phyloP scores from a whole-genome alignment of 2,329 filamentous ascomycete species.

The Pseudohalonectria lignicola region DNA sequence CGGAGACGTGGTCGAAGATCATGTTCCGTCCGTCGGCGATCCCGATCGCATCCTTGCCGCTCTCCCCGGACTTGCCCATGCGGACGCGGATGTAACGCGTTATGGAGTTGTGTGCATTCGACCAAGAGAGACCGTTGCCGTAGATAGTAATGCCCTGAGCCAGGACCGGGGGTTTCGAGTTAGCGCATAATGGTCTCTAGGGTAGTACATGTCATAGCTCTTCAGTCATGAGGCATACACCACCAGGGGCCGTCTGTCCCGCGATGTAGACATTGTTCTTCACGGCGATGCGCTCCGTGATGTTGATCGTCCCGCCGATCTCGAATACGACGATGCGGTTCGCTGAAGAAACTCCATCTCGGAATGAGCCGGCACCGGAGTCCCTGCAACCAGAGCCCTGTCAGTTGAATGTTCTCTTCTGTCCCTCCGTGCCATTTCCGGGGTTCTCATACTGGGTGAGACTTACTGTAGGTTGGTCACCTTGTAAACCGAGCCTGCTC shows the following conservation, averaged over 20 bases:
- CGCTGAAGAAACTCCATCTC: constrained; percentile 34
- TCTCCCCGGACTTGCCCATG: constrained; percentile 37
- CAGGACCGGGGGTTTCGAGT: background rate
- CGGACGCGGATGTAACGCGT: constrained; percentile 44
- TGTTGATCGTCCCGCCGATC: constrained; percentile 37
- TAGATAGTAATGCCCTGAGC: constrained; percentile 34
- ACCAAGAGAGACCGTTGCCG: constrained; percentile 41
- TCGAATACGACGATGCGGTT: constrained; percentile 39
- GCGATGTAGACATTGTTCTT: constrained; percentile 35
- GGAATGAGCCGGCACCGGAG: constrained; percentile 34
- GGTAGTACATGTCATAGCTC: too few species aligned
- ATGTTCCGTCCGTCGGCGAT: constrained; percentile 41
- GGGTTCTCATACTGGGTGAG: background rate
- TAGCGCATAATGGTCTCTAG: constrained; percentile 1
- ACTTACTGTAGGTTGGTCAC: background rate
- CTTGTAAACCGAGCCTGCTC: constrained; percentile 1
- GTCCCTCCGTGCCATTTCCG: too few species aligned
- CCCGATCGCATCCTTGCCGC: constrained; percentile 40
- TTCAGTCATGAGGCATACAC: constrained; percentile 17
- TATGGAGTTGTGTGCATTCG: constrained; percentile 39
- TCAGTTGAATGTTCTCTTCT: background rate
- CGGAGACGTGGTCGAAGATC: constrained; percentile 44
- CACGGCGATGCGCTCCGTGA: constrained; percentile 32
- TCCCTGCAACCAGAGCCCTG: constrained; percentile 16
- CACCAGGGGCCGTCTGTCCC: constrained; percentile 37